Percentiles rank a stretch among this genome's conserved stretches.
phyloP scores from a whole-genome alignment of 1,284 basidiomycete species.

The Wallemia mellicola region DNA sequence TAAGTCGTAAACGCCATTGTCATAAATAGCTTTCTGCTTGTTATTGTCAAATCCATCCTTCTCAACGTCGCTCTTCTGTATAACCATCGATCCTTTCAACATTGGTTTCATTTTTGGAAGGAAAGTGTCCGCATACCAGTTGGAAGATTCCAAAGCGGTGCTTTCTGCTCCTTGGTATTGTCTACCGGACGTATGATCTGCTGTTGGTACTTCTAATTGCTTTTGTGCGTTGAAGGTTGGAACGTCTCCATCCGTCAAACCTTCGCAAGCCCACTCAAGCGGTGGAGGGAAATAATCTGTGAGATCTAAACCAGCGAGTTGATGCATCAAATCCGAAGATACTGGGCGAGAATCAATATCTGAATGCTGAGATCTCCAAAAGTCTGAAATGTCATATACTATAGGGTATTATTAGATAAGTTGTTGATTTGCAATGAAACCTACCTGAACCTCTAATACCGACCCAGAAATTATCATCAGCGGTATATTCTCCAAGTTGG shows the following conservation, averaged over 20 bases:
- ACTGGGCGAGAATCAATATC: not conserved
- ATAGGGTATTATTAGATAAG: conserved; percentile 32
- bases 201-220: conserved; percentile 50
- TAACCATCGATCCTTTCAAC: not conserved
- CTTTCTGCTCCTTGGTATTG: conserved; percentile 59
- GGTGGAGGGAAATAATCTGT: not conserved
- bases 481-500: conserved; percentile 21
- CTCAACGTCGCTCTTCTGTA: not conserved
- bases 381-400: not conserved
- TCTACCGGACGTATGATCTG: conserved; percentile 89
- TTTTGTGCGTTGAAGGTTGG: conserved; percentile 18
- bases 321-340: not conserved
- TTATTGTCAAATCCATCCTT: conserved; percentile 21
- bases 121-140: conserved; percentile 55
- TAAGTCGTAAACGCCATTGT: conserved; percentile 62
- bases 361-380: not conserved
- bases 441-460: conserved; percentile 79
- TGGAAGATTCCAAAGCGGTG: conserved; percentile 49
- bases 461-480: conserved; percentile 39
- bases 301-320: not conserved
- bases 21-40: conserved; percentile 47
- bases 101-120: conserved; percentile 29
- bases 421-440: conserved; percentile 28
- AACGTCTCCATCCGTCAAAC: not conserved
- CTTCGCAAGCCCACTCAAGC: not conserved